These are phyloP conservation scores for Papiliotrema nemorosa DNA, from an alignment of 1,284 basidiomycete genomes.

Conservation along the genomic window DNA sequence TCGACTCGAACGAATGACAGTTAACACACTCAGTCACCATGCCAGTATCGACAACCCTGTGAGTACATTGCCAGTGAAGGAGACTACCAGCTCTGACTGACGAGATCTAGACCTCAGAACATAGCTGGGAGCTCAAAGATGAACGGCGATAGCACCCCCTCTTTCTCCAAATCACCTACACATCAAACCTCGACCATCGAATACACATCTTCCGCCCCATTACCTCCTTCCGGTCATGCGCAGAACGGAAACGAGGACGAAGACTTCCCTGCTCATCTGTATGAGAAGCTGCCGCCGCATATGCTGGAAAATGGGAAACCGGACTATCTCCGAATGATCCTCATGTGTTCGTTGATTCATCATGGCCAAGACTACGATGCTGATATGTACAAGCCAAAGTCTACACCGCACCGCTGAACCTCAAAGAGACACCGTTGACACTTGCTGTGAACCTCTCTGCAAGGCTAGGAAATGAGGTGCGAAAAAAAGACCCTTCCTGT, in stretches of 20 bases:
- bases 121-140: neutral
- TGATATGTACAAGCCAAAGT: constrained; percentile 62
- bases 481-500: neutral
- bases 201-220: constrained; percentile 47
- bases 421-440: constrained; percentile 88
- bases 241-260: constrained; percentile 35
- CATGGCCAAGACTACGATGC: neutral
- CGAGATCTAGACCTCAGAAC: neutral
- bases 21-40: neutral
- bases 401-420: constrained; percentile 67
- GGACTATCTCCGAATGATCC: constrained; percentile 90
- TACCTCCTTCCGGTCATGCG: constrained; percentile 31
- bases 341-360: constrained; percentile 57
- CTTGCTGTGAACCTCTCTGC: constrained; percentile 80
- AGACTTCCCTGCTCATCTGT: constrained; percentile 46
- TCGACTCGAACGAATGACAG: neutral
- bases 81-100: neutral
- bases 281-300: constrained; percentile 44
- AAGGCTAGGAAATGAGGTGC: constrained; percentile 73
- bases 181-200: constrained; percentile 33
- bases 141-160: neutral
- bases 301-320: constrained; percentile 52
- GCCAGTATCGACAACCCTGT: neutral
- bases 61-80: neutral
- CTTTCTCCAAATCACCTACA: constrained; percentile 7